These are phyloP conservation scores for Amoebophrya sp. DNA, from an alignment of 169 alveolate genomes.

Conservation along the genomic window DNA sequence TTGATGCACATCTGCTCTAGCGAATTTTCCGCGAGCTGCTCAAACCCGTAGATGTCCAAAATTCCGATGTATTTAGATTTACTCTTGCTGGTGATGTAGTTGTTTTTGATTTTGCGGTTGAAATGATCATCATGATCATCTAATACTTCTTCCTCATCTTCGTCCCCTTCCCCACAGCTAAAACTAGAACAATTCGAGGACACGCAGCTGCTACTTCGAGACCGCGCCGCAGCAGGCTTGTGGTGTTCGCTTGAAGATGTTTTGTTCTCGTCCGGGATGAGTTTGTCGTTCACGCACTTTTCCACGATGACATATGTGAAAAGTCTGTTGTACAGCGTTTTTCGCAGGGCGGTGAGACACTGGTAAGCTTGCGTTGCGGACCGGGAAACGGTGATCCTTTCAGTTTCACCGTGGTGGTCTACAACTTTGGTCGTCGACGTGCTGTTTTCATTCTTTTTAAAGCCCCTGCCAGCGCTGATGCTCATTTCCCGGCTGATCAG, in stretches of 20 bases:
- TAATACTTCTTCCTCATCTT: too few relatives aligned
- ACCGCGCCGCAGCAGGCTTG: not conserved
- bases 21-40: slow-evolving; percentile 82
- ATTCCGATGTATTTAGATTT: slow-evolving; percentile 66
- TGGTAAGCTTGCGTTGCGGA: not conserved
- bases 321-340: not conserved
- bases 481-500: too few relatives aligned
- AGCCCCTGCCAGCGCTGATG: too few relatives aligned
- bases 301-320: not conserved
- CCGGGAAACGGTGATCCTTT: not conserved
- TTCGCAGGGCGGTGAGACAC: slow-evolving; percentile 12
- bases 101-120: too few relatives aligned
- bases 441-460: too few relatives aligned
- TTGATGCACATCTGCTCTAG: slow-evolving; percentile 92
- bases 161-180: too few relatives aligned
- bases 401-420: too few relatives aligned
- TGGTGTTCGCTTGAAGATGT: not conserved
- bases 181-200: too few relatives aligned
- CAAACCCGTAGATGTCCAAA: slow-evolving; percentile 94
- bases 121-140: too few relatives aligned
- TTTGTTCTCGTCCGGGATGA: not conserved
- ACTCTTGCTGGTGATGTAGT: too few relatives aligned
- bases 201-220: not conserved
- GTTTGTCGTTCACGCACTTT: not conserved
- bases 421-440: too few relatives aligned